Percentiles rank a stretch among this genome's conserved stretches.
Conservation (phyloP, 2,329 filamentous ascomycete genomes). For the Helicocarpus griseus region DNA sequence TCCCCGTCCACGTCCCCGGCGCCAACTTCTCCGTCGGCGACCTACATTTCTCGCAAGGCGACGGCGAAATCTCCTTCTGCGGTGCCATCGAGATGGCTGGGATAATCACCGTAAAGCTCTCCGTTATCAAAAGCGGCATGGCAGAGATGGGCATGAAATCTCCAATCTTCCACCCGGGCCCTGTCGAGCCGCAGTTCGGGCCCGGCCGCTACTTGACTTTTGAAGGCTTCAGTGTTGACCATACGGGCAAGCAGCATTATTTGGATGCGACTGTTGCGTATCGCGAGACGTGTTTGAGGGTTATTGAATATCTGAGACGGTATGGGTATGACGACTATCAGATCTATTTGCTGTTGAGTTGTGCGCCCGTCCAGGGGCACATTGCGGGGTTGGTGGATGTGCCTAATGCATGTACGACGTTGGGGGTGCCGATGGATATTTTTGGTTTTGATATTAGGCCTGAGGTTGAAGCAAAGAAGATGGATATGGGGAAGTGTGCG, state of each 20-base stretch:
- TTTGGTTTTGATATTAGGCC: constrained; percentile 89
- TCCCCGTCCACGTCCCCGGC: constrained; percentile 76
- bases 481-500: constrained; percentile 63
- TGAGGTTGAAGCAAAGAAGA: constrained; percentile 47
- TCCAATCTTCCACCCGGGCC: constrained; percentile 76
- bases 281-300: constrained; percentile 65
- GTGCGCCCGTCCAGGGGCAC: constrained; percentile 78
- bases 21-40: constrained; percentile 89
- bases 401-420: constrained; percentile 81
- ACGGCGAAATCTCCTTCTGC: constrained; percentile 83
- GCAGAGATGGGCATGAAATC: constrained; percentile 65
- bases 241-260: constrained; percentile 81
- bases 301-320: constrained; percentile 68
- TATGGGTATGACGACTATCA: constrained; percentile 67
- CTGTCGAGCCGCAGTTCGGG: constrained; percentile 79
- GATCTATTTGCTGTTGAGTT: constrained; percentile 74
- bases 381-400: constrained; percentile 86
- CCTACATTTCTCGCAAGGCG: constrained; percentile 77
- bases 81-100: constrained; percentile 93
- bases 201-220: constrained; percentile 75
- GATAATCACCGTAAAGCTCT: constrained; percentile 81
- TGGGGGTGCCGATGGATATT: constrained; percentile 84
- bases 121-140: constrained; percentile 73
- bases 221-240: constrained; percentile 83
- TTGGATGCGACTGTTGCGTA: constrained; percentile 81